These are phyloP conservation scores for Neurospora tetrasperma DNA, from an alignment of 495 filamentous ascomycete species.

Conservation along the genomic window DNA sequence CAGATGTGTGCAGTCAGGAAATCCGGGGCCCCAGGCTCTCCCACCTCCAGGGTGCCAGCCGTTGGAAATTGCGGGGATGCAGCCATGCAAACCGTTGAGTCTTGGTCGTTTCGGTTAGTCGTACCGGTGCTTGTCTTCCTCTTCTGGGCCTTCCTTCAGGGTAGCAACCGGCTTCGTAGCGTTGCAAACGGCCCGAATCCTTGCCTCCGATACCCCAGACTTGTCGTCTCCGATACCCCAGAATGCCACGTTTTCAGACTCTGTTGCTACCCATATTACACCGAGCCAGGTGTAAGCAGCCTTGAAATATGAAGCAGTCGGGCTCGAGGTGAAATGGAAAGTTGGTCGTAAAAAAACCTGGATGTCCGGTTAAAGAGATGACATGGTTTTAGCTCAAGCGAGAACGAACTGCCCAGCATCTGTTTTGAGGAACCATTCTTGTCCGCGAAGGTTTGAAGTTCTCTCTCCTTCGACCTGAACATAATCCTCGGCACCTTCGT, in stretches of 20 bases:
- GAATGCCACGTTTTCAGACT: neutral
- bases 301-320: neutral
- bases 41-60: neutral
- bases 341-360: neutral
- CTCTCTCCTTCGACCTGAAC: neutral
- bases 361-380: neutral
- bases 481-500: neutral
- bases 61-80: neutral
- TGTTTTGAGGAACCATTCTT: neutral
- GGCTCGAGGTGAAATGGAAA: neutral
- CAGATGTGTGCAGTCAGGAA: neutral
- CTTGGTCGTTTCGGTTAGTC: conserved; percentile 4
- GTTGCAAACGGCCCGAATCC: conserved; percentile 1
- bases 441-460: neutral
- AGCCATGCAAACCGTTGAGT: neutral
- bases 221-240: neutral
- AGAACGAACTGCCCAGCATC: neutral
- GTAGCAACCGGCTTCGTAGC: neutral
- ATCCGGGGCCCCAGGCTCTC: neutral
- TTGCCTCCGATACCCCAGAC: neutral
- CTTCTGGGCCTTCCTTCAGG: neutral
- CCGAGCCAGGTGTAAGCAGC: neutral
- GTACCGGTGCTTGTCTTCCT: conserved; percentile 2
- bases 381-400: neutral
- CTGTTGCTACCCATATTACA: neutral